phyloP scores from a whole-genome alignment of 2,329 filamentous ascomycete species.

The Pseudocercospora fuligena region DNA sequence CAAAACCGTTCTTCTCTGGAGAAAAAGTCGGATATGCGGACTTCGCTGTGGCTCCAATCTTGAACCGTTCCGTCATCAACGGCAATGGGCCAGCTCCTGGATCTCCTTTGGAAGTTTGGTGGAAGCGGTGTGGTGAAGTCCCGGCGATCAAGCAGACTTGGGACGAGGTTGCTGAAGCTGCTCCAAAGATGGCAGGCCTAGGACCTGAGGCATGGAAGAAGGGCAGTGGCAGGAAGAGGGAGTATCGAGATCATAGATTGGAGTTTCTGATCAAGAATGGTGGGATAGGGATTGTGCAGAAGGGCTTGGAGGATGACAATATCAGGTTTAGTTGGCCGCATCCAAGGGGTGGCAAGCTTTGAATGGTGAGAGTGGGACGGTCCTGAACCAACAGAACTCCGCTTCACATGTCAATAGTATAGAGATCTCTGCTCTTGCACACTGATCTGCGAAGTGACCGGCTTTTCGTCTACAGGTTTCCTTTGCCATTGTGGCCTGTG shows the following conservation, averaged over 20 bases:
- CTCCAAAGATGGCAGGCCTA: conserved; percentile 25
- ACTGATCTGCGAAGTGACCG: too few relatives aligned
- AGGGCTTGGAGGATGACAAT: conserved; percentile 31
- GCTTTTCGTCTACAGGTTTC: too few relatives aligned
- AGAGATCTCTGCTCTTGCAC: too few relatives aligned
- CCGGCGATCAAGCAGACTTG: conserved; percentile 34
- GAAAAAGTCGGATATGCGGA: conserved; percentile 38
- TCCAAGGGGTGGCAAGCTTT: conserved; percentile 16
- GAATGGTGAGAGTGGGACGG: neutral
- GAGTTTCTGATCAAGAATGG: conserved; percentile 35
- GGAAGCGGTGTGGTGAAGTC: conserved; percentile 26
- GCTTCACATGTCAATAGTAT: too few relatives aligned
- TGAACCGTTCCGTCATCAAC: conserved; percentile 34
- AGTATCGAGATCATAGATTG: conserved; percentile 37
- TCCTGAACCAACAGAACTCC: neutral
- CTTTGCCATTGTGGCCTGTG: too few relatives aligned
- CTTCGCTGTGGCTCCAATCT: conserved; percentile 34
- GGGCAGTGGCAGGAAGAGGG: conserved; percentile 26
- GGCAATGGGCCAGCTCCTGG: conserved; percentile 29
- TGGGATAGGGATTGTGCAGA: conserved; percentile 30
- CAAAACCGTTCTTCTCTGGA: conserved; percentile 37
- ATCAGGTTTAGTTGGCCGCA: conserved; percentile 33
- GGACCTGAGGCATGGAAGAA: conserved; percentile 24
- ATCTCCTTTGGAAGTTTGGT: conserved; percentile 28
- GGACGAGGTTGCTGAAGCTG: conserved; percentile 31